phyloP scores from a whole-genome alignment of 2,329 filamentous ascomycete species.

The Fusarium pilosicola region DNA sequence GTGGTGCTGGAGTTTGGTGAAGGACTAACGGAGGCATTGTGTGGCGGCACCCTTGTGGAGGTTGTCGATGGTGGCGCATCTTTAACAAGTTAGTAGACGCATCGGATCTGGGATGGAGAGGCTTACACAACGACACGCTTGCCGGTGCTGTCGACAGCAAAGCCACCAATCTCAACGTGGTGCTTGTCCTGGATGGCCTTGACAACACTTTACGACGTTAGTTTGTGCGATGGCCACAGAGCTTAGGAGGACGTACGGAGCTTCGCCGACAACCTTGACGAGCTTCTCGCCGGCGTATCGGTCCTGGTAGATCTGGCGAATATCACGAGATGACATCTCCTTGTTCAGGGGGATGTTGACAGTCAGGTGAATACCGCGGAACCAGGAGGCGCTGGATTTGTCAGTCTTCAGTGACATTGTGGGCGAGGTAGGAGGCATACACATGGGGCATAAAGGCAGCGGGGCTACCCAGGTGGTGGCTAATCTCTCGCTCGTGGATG shows the following conservation, averaged over 20 bases:
- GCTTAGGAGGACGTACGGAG: constrained; percentile 63
- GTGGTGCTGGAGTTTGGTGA: too few species aligned
- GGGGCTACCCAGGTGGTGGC: constrained; percentile 75
- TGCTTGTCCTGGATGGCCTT: constrained; percentile 87
- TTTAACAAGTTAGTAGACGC: constrained; percentile 5
- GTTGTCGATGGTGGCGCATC: constrained; percentile 5
- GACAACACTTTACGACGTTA: background rate
- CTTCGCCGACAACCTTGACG: constrained; percentile 89
- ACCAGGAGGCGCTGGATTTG: constrained; percentile 76
- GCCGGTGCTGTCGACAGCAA: constrained; percentile 87
- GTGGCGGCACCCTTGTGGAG: constrained; percentile 13
- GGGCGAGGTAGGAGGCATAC: background rate
- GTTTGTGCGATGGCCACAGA: background rate
- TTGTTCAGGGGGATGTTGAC: constrained; percentile 89
- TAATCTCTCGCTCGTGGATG: constrained; percentile 94
- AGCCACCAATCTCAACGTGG: constrained; percentile 92
- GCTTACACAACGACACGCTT: constrained; percentile 83
- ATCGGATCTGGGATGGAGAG: background rate
- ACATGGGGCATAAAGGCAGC: constrained; percentile 94
- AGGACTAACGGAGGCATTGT: constrained; percentile 13
- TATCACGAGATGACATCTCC: constrained; percentile 88
- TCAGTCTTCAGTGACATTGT: background rate
- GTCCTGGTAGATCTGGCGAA: constrained; percentile 94
- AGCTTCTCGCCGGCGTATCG: constrained; percentile 95
- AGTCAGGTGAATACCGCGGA: constrained; percentile 92